These are phyloP conservation scores for Pseudonectria buxi DNA, from an alignment of 2,329 filamentous ascomycete species.

Conservation along the genomic window DNA sequence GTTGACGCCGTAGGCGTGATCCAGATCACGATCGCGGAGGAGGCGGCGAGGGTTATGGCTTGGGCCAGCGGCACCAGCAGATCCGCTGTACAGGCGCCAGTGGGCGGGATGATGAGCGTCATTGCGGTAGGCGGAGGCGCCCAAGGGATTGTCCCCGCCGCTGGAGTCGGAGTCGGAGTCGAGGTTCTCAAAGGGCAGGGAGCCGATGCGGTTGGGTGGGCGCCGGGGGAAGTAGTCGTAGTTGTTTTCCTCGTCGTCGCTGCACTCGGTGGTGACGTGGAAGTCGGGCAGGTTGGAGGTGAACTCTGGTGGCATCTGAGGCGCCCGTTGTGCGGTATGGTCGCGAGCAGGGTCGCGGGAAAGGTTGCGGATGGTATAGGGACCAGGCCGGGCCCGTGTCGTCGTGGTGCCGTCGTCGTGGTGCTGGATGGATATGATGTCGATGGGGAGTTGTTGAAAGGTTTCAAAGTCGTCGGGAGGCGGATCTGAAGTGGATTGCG, in stretches of 20 bases:
- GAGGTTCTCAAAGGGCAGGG: slow-evolving; percentile 48
- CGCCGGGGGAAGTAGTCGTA: slow-evolving; percentile 28
- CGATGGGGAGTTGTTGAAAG: slow-evolving; percentile 16
- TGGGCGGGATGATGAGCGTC: slow-evolving; percentile 17
- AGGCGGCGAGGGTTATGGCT: slow-evolving; percentile 2
- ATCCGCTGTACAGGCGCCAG: slow-evolving; percentile 17
- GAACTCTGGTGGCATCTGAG: slow-evolving; percentile 53
- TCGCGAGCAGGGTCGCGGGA: slow-evolving; percentile 24
- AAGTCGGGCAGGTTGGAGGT: slow-evolving; percentile 41
- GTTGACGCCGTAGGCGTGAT: slow-evolving; percentile 6
- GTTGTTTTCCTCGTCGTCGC: slow-evolving; percentile 49
- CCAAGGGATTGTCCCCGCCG: slow-evolving; percentile 21
- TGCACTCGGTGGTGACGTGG: slow-evolving; percentile 52
- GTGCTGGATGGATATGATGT: slow-evolving; percentile 46
- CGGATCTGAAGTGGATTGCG: slow-evolving; percentile 12
- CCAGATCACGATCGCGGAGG: slow-evolving; percentile 10
- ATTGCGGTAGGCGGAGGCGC: slow-evolving; percentile 21
- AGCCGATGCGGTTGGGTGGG: slow-evolving; percentile 46
- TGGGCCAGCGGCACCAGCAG: slow-evolving; percentile 6
- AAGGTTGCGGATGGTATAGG: slow-evolving; percentile 33
- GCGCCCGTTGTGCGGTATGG: slow-evolving; percentile 39
- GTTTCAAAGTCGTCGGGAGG: slow-evolving; percentile 14
- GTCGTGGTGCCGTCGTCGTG: slow-evolving; percentile 45
- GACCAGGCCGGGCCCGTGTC: slow-evolving; percentile 37
- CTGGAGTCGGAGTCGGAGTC: slow-evolving; percentile 31